Base-by-base conservation (phyloP, 2,329 filamentous ascomycete genomes). In the Paracoccidioides lutzii region DNA sequence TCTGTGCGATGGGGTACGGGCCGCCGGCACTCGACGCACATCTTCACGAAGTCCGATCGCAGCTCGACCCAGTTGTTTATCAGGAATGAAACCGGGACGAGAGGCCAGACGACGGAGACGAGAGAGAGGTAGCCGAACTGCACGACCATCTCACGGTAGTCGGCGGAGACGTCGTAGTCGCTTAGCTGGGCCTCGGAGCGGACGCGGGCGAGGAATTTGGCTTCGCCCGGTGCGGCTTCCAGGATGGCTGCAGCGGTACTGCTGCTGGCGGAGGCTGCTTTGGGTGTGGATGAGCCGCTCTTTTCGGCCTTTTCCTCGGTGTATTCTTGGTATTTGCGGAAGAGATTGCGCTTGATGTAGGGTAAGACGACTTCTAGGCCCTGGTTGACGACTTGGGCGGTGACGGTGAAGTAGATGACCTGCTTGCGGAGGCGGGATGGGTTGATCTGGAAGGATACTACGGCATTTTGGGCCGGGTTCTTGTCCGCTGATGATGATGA, bases 31-130 rank as follows among this genome's bases (percentile, higher is more conserved):
- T 90, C 86, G 50, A 89, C 78, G 55, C 90, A 90, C 64, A 97
- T 95, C 71, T 98, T 98, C 73, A 95, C 80, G 2, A 91, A 90
- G 67, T 98, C 93, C 0, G 88, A 88, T 44, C 93, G 87, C 42
- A 97, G 80, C 68, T 97, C 93, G 56, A 98, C 75, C 90, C 91
- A 97, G 73, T 97, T 94, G 74, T 97, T 97, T 70, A 93, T 75
- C 10, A 97, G 75, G 74, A 97, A 97, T 1, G 87, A 91, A 56
- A 89, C 78, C 1, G 87, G 85, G 0, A 91, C 90, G n/a, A 97
- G 76, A 0, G 93, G 93, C 93, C 93, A 98, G 55, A 95, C 83
- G 2, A 93, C 87, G 0, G 88, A 93, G 70, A 97, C 97, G 8
- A 97, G 79, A 0, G 87, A 85, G 0, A 98, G 78, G 68, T 96